Percentiles rank a stretch among this genome's conserved stretches.
Conservation (phyloP, 805 yeast species). For the Saturnispora bothae region DNA sequence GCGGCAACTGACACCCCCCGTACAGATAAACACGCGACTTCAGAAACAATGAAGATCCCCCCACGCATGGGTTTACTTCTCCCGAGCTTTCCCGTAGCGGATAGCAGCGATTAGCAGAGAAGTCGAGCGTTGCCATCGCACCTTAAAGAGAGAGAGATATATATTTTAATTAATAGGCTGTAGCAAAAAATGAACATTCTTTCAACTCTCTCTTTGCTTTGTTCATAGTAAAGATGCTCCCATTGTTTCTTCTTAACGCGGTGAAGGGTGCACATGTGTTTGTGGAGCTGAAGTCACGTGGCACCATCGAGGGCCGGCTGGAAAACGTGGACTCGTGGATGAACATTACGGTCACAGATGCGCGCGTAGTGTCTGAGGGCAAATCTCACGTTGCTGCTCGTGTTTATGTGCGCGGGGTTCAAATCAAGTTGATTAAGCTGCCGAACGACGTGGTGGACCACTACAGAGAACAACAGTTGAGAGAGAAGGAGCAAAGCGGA, state of each 20-base stretch:
- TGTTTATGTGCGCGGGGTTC: conserved; percentile 76
- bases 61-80: conserved; percentile 41
- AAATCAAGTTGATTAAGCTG: conserved; percentile 66
- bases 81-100: conserved; percentile 36
- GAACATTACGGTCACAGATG: conserved; percentile 80
- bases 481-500: conserved; percentile 27
- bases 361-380: conserved; percentile 32
- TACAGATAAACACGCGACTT: conserved; percentile 52
- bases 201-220: not conserved
- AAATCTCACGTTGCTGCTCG: conserved; percentile 43
- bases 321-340: conserved; percentile 89
- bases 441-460: conserved; percentile 70
- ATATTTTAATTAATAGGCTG: too few species aligned
- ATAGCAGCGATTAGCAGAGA: conserved; percentile 55
- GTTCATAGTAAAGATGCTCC: conserved; percentile 44
- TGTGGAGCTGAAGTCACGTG: conserved; percentile 89
- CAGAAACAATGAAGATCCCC: conserved; percentile 55
- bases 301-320: conserved; percentile 73
- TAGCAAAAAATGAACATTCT: not conserved
- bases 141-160: not conserved
- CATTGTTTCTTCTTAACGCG: conserved; percentile 80
- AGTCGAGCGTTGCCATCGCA: conserved; percentile 52
- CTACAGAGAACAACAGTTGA: conserved; percentile 47
- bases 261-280: conserved; percentile 81
- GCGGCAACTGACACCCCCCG: conserved; percentile 59